Base-by-base conservation (phyloP, 441 rosid genomes). In the Geranium incanum region DNA sequence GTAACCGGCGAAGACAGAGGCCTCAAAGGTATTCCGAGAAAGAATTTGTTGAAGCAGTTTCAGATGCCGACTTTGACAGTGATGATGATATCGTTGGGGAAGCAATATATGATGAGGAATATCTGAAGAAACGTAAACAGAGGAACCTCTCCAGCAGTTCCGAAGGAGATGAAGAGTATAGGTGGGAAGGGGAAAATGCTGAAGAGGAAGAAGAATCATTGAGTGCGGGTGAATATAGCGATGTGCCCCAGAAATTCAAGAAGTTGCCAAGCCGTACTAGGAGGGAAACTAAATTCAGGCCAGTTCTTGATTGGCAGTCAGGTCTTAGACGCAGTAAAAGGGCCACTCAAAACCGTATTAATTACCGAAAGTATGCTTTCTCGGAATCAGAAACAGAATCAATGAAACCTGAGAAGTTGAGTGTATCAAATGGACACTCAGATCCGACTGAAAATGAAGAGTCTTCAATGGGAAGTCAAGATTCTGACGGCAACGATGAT, bases 81-180 rank as follows among this genome's bases (percentile, higher is more conserved):
- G 99, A 95, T 70, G 99, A 95, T 84, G 99, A 92, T 74, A 95
- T 95, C 77, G 96, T 86, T 75, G 99, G 99, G 70, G 99, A 95
- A 87, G 99, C 94, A 57, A 83, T 92, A 19, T 95, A 92, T 77
- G 98, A 95, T 76, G 99, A 95, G 52, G 97, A 89, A 77, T 95
- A 95, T 85, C 76, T 92, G 78, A 88, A 71, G 83, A 92, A 91
- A 80, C 91, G 96, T 66, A 92, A 92, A 74, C 87, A 83, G 75
- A 88, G 79, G 80, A 89, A 82, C 79, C 72, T 78, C 66, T 88
- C 93, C 67, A 95, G 99, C 82, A 88, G 95, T 79, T 92, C 97
- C 21, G 99, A 92, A 80, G 99, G 95, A 73, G 98, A 94, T 74
- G 99, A 95, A 76, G 98, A 95, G 80, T 90, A 92, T 76, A 79